Base-by-base conservation (phyloP, 2,329 filamentous ascomycete genomes). In the Xylariomycetidae sp. region DNA sequence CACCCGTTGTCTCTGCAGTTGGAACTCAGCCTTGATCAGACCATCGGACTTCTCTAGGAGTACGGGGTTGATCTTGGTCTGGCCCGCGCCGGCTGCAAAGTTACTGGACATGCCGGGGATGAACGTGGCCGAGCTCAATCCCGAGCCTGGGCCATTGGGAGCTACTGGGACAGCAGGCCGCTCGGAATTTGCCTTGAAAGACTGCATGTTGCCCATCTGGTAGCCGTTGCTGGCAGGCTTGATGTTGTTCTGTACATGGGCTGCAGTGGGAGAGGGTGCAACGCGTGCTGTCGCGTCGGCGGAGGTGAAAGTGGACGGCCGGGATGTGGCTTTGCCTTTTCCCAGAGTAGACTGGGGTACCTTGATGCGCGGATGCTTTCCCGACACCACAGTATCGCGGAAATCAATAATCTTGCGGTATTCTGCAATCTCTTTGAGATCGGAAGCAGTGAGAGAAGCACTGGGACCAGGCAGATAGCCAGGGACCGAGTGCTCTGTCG, bases 1-100 rank as follows among this genome's bases (percentile, higher is more conserved):
- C 50, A 95, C 67, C 43, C 83, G 77, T 60, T 89, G 79, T 42
- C 90, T 79, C 60, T 87, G 85, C 43, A 90, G 62, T 55, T 83
- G 77, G 40, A 86, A 67, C 61, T 94, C 87, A 53, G 87, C 86
- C 63, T 79, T 83, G 54, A 92, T 78, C 47, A 93, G 68, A 54
- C 85, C 79, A 54, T 87, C 83, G 47, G 88, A 89, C 61, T 95
- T 95, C 54, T 85, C 82, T 58, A 93, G 71, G 48, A 93, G 71
- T 40, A 93, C 79, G 31, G 87, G 85, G 58, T 93, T 78, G 63
- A 92, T 84, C 58, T 82, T 79, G 39, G 79, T 76, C 44, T 71
- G 74, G 38, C 65, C 61, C 46, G 71, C 60, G 50, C 64, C 68
- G n/a, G n/a, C n/a, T n/a, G n/a, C n/a, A 40, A 61, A 63, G 49